Percentiles rank a stretch among this genome's conserved stretches.
Conservation (phyloP, 2,329 filamentous ascomycete species). For the Dactylella cylindrospora region DNA sequence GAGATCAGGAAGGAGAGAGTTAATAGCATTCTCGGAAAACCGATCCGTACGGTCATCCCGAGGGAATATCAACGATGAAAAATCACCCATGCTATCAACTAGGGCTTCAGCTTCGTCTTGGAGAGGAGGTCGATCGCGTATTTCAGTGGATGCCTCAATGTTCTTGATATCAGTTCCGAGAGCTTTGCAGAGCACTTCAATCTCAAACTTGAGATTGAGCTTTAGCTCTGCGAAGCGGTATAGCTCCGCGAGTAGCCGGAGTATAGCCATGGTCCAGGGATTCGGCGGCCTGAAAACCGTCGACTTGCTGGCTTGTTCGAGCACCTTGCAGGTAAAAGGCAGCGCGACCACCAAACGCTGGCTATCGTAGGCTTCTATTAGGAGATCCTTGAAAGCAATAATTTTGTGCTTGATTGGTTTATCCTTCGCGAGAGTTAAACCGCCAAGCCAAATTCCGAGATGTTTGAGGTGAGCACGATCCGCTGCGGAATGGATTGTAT, state of each 20-base stretch:
- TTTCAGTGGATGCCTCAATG: slow-evolving; percentile 82
- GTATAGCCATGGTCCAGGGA: slow-evolving; percentile 96
- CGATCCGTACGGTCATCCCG: slow-evolving; percentile 37
- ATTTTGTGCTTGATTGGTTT: slow-evolving; percentile 95
- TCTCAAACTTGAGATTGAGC: slow-evolving; percentile 96
- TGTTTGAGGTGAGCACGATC: slow-evolving; percentile 91
- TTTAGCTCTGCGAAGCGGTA: slow-evolving; percentile 93
- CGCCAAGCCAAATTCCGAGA: slow-evolving; percentile 87
- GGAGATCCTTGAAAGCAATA: slow-evolving; percentile 92
- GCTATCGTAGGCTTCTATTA: slow-evolving; percentile 90
- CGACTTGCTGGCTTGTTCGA: slow-evolving; percentile 79
- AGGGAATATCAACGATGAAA: slow-evolving; percentile 59
- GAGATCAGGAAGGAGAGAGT: slow-evolving; percentile 38
- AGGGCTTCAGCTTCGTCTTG: slow-evolving; percentile 56
- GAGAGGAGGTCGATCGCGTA: slow-evolving; percentile 66
- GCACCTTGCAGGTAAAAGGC: slow-evolving; percentile 94
- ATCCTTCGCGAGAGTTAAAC: slow-evolving; percentile 86
- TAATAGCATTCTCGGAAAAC: slow-evolving; percentile 42
- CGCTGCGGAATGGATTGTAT: slow-evolving; percentile 76
- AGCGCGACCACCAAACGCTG: slow-evolving; percentile 90
- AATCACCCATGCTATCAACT: slow-evolving; percentile 58
- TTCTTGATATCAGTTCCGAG: slow-evolving; percentile 87
- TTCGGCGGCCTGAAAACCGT: slow-evolving; percentile 92
- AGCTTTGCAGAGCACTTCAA: slow-evolving; percentile 93
- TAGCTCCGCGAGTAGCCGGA: slow-evolving; percentile 84